phyloP scores from a whole-genome alignment of 2,329 filamentous ascomycete species.

The Aspergillus floridensis region DNA sequence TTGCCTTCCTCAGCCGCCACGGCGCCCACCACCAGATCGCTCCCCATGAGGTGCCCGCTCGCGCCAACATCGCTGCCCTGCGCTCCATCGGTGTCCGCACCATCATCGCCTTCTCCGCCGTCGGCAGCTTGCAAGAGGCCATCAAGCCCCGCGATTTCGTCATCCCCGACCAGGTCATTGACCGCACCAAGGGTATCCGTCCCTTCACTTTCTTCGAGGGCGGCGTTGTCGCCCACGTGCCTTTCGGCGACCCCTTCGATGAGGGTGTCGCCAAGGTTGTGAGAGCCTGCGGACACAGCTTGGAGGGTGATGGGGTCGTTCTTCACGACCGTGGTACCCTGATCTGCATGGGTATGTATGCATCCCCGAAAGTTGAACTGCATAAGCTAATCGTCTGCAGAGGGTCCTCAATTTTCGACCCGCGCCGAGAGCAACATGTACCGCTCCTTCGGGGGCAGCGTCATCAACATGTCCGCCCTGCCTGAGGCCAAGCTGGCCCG shows the following conservation, averaged over 20 bases:
- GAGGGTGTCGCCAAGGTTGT: constrained; percentile 72
- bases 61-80: constrained; percentile 97
- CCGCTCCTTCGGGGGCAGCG: constrained; percentile 84
- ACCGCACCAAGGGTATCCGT: constrained; percentile 91
- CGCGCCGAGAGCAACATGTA: constrained; percentile 95
- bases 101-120: constrained; percentile 91
- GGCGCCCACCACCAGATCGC: constrained; percentile 84
- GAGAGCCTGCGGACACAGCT: constrained; percentile 68
- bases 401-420: constrained; percentile 97
- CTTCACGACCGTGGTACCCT: constrained; percentile 82
- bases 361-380: not conserved
- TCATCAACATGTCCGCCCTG: constrained; percentile 97
- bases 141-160: constrained; percentile 97
- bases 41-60: constrained; percentile 90
- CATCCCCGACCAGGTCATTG: constrained; percentile 92
- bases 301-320: constrained; percentile 79
- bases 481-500: constrained; percentile 94
- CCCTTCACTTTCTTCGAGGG: constrained; percentile 87
- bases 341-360: constrained; percentile 78
- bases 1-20: constrained; percentile 94
- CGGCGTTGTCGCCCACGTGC: constrained; percentile 88
- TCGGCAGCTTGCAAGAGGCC: constrained; percentile 86
- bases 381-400: constrained; percentile 43
- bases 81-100: constrained; percentile 83
- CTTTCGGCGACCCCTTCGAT: constrained; percentile 96